These are phyloP conservation scores for Pisolithus microcarpus DNA, from an alignment of 768 basidiomycete genomes.

Conservation along the genomic window DNA sequence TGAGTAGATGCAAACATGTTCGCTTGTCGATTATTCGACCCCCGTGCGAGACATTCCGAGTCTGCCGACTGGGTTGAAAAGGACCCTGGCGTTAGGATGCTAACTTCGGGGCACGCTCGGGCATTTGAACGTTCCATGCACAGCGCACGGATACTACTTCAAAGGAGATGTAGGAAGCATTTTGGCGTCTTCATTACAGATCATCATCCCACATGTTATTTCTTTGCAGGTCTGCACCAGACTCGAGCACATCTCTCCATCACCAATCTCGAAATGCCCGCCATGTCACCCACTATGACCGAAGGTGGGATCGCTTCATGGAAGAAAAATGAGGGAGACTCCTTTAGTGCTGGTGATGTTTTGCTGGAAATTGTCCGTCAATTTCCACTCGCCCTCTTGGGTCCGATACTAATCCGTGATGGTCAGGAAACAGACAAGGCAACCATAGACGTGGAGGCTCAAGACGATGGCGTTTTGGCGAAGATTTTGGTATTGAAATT, in stretches of 20 bases:
- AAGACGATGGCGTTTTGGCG: constrained; percentile 90
- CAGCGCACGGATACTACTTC: constrained; percentile 9
- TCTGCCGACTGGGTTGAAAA: background rate
- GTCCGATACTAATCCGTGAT: constrained; percentile 1
- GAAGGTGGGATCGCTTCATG: constrained; percentile 88
- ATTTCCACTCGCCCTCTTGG: background rate
- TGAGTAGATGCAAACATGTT: background rate
- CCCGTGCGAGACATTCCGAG: background rate
- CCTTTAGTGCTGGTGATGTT: constrained; percentile 76
- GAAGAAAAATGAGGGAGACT: constrained; percentile 84
- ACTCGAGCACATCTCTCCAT: constrained; percentile 49
- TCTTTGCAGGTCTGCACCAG: constrained; percentile 38
- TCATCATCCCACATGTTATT: background rate
- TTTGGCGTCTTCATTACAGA: background rate
- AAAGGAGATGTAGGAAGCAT: constrained; percentile 19
- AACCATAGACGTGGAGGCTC: constrained; percentile 97
- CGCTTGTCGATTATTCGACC: background rate
- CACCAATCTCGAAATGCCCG: constrained; percentile 83
- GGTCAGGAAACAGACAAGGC: constrained; percentile 90
- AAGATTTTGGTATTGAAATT: constrained; percentile 73
- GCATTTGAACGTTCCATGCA: constrained; percentile 9
- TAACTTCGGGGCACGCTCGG: constrained; percentile 6
- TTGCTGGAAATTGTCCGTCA: constrained; percentile 78
- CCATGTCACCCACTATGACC: constrained; percentile 96
- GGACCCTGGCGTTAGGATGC: background rate